A percentile compares a stretch with the other conserved stretches of the same genome.
phyloP scores from a whole-genome alignment of 1,139 yeast species.

The Diutina mesorugosa region DNA sequence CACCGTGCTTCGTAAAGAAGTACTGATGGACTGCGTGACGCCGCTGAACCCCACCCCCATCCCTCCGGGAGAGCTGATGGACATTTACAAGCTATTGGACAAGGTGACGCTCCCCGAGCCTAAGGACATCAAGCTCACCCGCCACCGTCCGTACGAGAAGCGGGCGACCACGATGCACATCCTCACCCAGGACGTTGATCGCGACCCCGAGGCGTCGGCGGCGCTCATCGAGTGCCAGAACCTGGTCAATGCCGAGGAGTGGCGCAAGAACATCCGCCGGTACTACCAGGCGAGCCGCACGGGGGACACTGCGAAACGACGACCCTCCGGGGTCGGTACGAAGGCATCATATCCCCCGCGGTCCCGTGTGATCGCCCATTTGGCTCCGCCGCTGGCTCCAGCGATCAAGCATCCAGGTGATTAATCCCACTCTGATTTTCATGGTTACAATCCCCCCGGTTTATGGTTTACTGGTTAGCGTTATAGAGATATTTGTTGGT shows the following conservation, averaged over 20 bases:
- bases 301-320: conserved; percentile 1
- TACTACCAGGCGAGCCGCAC: background rate
- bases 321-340: conserved; percentile 1
- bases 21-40: conserved; percentile 75
- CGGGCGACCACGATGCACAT: background rate
- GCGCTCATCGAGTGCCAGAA: background rate
- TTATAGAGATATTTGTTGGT: background rate
- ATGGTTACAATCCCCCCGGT: background rate
- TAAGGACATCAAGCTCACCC: background rate
- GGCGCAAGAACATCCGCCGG: background rate
- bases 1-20: conserved; percentile 78
- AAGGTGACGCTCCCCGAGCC: background rate
- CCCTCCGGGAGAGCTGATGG: conserved; percentile 67
- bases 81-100: conserved; percentile 34
- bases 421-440: background rate
- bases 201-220: background rate
- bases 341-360: background rate
- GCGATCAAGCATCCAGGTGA: background rate
- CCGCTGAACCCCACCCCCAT: conserved; percentile 72
- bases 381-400: background rate
- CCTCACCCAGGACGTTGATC: background rate
- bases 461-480: background rate
- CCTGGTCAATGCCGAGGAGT: background rate
- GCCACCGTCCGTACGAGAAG: background rate
- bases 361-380: background rate